Base-by-base conservation (phyloP, 2,329 filamentous ascomycete genomes). In the Nothophaeocryptopus gaeumannii region DNA sequence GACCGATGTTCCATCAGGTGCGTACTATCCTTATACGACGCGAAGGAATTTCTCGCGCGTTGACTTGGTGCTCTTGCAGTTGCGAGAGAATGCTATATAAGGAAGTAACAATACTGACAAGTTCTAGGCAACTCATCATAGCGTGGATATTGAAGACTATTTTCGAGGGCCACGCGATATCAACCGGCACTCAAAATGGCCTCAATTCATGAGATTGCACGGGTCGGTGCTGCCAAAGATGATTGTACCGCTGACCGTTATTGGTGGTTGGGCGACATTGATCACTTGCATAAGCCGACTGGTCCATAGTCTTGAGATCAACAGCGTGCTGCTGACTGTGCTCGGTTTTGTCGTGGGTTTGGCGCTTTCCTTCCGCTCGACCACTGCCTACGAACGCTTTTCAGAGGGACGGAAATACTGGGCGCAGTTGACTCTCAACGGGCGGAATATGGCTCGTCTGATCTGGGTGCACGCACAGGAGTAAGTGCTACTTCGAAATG, bases 331-430 rank as follows among this genome's bases (percentile, higher is more conserved):
- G 14, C 76, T 91, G 45, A 90, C 86, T 1, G 82, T 91, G 45
- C 79, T 86, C 38, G 87, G 87, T 84, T 90, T 91, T 72, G 84
- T 91, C 52, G 86, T 91, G 67, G 84, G 84, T 79, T 72, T 91
- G 51, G 80, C 84, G n/a, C 77, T 91, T 31, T 89, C 85, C 1
- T 89, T 91, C 72, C 82, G 87, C 51, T 87, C 80, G 55, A 84
- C 85, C 2, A 88, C 86, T 7, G 87, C 87, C 8, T 91, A 91
- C 60, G 87, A 91, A 70, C 80, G 85, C 60, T 76, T 69, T 53
- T 58, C 69, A 74, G 67, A 84, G 54, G 86, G 63, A 72, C 77
- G 61, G 75, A 89, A 72, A 73, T 83, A 66, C 74, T 95, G 59
- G 87, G 82, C 59, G 36, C 73, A 77, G 50, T 65, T 84, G 39